Evolutionary conservation across 164 flowering plant genomes (phyloP).

Genomic region (Vitis amurensis): DNA sequence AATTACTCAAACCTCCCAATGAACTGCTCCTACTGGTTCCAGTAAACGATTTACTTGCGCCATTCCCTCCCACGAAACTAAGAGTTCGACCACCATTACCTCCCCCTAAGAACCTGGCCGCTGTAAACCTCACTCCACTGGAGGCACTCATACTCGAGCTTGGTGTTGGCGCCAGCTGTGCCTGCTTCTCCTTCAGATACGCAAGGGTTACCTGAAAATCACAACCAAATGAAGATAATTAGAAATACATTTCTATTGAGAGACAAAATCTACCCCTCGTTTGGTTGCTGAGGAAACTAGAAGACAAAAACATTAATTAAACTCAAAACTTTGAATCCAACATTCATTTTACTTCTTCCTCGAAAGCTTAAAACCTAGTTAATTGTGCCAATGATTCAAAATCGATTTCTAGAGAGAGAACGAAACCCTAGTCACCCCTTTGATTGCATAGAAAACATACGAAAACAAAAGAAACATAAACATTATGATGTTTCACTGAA

Average conservation of each 20-base stretch:
- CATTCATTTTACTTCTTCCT: too few relatives aligned
- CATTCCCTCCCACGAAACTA: conserved; percentile 91
- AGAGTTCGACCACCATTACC: conserved; percentile 85
- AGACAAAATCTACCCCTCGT: too few relatives aligned
- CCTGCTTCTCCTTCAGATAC: conserved; percentile 80
- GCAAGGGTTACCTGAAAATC: conserved; percentile 72
- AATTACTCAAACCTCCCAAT: conserved; percentile 49
- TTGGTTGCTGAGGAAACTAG: too few relatives aligned
- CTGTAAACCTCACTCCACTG: conserved; percentile 79
- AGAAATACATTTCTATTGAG: background rate
- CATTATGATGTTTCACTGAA: too few relatives aligned
- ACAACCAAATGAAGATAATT: background rate
- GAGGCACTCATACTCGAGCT: conserved; percentile 52
- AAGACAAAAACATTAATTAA: too few relatives aligned
- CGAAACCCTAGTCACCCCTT: too few relatives aligned
- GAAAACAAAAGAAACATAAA: too few relatives aligned
- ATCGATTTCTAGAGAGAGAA: too few relatives aligned
- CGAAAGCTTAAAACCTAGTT: too few relatives aligned
- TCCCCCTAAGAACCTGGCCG: conserved; percentile 75
- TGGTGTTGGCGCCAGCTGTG: conserved; percentile 47
- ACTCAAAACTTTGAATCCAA: too few relatives aligned
- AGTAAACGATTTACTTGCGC: conserved; percentile 56
- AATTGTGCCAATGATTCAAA: too few relatives aligned
- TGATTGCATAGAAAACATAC: too few relatives aligned
- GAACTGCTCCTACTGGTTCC: conserved; percentile 59